These are phyloP conservation scores for Alternaria panax DNA, from an alignment of 2,329 filamentous ascomycete genomes.

Conservation along the genomic window DNA sequence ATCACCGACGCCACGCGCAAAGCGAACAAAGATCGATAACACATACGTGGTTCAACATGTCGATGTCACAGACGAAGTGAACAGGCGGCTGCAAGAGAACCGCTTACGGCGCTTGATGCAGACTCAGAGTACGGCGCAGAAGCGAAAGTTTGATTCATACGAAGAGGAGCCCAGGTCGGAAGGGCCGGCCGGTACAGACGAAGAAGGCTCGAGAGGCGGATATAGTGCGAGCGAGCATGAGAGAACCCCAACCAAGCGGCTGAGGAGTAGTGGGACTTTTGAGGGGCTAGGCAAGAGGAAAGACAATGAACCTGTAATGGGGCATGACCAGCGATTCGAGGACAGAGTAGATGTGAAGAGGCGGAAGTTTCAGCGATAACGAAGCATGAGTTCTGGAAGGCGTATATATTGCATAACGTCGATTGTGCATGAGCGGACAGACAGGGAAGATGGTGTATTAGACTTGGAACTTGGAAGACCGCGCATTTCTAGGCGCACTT, in stretches of 20 bases:
- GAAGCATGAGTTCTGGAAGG: neutral
- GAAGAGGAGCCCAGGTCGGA: slow-evolving; percentile 32
- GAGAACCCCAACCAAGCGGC: slow-evolving; percentile 34
- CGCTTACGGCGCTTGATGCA: slow-evolving; percentile 43
- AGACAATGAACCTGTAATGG: slow-evolving; percentile 13
- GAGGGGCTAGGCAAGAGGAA: slow-evolving; percentile 33
- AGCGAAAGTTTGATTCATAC: slow-evolving; percentile 42
- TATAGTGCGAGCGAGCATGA: slow-evolving; percentile 21
- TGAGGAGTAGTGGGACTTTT: slow-evolving; percentile 36
- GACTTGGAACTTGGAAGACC: neutral
- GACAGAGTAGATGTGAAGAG: slow-evolving; percentile 27
- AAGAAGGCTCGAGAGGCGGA: slow-evolving; percentile 17
- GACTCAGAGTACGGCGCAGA: slow-evolving; percentile 43
- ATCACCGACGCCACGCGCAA: slow-evolving; percentile 23
- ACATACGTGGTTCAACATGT: slow-evolving; percentile 37
- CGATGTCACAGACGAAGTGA: slow-evolving; percentile 46
- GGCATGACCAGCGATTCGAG: slow-evolving; percentile 12
- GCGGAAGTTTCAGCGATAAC: slow-evolving; percentile 17
- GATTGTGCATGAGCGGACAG: neutral
- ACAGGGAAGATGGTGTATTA: neutral
- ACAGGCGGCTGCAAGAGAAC: slow-evolving; percentile 38
- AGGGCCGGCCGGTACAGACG: slow-evolving; percentile 24
- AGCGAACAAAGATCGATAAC: slow-evolving; percentile 17
- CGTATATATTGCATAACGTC: neutral
- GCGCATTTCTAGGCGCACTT: neutral